phyloP scores from a whole-genome alignment of 2,329 filamentous ascomycete species.

The Aspergillus sp. region DNA sequence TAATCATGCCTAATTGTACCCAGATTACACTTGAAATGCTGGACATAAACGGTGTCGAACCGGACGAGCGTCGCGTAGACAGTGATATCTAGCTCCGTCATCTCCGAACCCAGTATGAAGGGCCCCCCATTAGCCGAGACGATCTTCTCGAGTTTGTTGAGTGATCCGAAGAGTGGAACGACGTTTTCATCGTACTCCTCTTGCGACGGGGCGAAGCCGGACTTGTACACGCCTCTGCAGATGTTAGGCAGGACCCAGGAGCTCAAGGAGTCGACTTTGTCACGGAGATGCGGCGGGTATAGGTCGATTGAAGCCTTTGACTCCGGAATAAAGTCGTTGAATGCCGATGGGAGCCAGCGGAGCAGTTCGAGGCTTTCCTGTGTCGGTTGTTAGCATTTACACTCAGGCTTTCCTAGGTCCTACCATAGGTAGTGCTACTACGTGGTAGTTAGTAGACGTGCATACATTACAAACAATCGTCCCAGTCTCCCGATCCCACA shows the following conservation, averaged over 20 bases:
- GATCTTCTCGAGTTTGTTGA: constrained; percentile 59
- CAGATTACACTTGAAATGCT: constrained; percentile 68
- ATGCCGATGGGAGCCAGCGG: constrained; percentile 57
- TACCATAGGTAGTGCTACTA: too few relatives aligned
- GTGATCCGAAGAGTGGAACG: constrained; percentile 56
- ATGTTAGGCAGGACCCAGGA: constrained; percentile 58
- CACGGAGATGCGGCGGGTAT: constrained; percentile 52
- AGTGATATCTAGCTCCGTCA: constrained; percentile 62
- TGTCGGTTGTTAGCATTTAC: background rate
- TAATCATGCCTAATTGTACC: constrained; percentile 62
- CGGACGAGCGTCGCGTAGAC: constrained; percentile 60
- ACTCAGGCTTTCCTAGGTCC: too few relatives aligned
- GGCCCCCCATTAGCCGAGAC: constrained; percentile 51
- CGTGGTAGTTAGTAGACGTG: constrained; percentile 16
- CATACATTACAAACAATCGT: constrained; percentile 64
- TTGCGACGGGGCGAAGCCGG: constrained; percentile 59
- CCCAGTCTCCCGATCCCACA: constrained; percentile 61
- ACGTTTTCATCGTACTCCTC: constrained; percentile 57
- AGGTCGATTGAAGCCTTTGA: constrained; percentile 48
- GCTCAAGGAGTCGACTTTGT: constrained; percentile 53
- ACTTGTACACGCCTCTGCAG: constrained; percentile 62
- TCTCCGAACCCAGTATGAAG: constrained; percentile 53
- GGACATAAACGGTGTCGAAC: constrained; percentile 62
- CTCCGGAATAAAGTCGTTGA: constrained; percentile 49
- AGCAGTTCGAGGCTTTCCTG: constrained; percentile 49